A percentile compares a stretch with the other conserved stretches of the same genome.
Conservation (phyloP, 1,139 yeast genomes). For the Hyphopichia khmerensis region DNA sequence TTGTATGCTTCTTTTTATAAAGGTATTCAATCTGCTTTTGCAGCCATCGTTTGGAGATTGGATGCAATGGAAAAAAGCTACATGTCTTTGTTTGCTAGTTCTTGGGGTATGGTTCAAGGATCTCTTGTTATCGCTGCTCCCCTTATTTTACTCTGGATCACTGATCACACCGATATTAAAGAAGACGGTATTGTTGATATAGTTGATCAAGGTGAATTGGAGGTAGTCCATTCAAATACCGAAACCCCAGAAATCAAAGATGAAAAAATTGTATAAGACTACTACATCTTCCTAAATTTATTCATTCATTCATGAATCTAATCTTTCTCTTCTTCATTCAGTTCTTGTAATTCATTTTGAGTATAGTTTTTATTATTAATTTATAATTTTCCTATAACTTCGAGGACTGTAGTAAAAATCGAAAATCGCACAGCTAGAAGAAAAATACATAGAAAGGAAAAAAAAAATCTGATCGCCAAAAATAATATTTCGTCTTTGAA, state of each 20-base stretch:
- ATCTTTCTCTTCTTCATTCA: neutral
- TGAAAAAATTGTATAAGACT: constrained; percentile 1
- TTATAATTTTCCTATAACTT: neutral
- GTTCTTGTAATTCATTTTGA: neutral
- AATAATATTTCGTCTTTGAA: too few relatives aligned
- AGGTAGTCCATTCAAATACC: constrained; percentile 15
- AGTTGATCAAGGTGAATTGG: constrained; percentile 25
- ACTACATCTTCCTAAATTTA: neutral
- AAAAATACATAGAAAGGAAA: too few relatives aligned
- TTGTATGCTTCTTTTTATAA: constrained; percentile 63
- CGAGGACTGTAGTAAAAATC: too few relatives aligned
- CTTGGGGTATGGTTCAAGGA: constrained; percentile 58
- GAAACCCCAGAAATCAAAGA: constrained; percentile 6
- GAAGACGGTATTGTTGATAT: constrained; percentile 30
- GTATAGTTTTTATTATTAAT: neutral
- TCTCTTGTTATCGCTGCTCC: constrained; percentile 44
- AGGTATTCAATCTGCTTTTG: constrained; percentile 64
- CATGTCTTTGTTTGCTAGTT: constrained; percentile 47
- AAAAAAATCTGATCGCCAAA: too few relatives aligned
- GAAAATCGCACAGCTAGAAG: too few relatives aligned
- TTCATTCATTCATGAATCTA: neutral
- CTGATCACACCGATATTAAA: constrained; percentile 44
- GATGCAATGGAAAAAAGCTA: constrained; percentile 46
- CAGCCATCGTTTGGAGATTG: constrained; percentile 61
- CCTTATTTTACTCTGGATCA: constrained; percentile 39